Evolutionary conservation across 2,329 filamentous ascomycete genomes (phyloP), one percentile per base, ranked within the genome.

Genomic region (Colletotrichum noveboracense): DNA sequence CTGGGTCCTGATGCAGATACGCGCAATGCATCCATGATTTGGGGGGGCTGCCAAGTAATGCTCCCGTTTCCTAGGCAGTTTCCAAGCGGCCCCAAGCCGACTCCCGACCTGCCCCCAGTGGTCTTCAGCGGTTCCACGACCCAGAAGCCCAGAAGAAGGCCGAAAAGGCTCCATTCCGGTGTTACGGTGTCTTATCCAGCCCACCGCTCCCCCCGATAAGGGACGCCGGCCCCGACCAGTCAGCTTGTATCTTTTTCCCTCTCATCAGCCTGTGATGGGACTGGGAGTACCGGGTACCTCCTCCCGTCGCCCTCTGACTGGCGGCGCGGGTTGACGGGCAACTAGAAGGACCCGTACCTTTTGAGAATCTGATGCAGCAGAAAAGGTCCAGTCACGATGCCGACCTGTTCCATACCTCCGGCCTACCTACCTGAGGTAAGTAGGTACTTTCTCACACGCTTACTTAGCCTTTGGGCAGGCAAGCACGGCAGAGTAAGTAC

Each of bases 1-100:
- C 58, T 38, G 67, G 66, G 38, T 71, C 69, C 62, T 76, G 74
- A 69, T 74, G 74, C 70, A 73, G 70, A 75, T 75, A 69, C 64
- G 73, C 73, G 70, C 70, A 69, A 75, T 75, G 70, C 70, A 75
- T 69, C 62, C 58, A 73, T 70, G 58, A 36, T 70, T 65, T 28
- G 32, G 43, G 43, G 43, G 66, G 26, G 60, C 64, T 76, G 70
- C 73, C 70, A 73, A 68, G 73, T 68, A 73, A 65, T 28, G 34
- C 14, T 34, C 55, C 61, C 36, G 38, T 72, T 32, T 52, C 43
- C 43, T 52, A 21, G 43, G 43, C 43, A 13, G 43, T 52, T 72
- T 38, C 61, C 66, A 66, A 60, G 71, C 58, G 66, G 38, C 43
- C 30, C 32, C 58, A 55, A 71, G 68, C 68, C 72, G 60, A 34